Evolutionary conservation across 129 eudicot species (phyloP), one percentile per base, ranked within the genome.

Genomic region (Saposhnikovia divaricata): DNA sequence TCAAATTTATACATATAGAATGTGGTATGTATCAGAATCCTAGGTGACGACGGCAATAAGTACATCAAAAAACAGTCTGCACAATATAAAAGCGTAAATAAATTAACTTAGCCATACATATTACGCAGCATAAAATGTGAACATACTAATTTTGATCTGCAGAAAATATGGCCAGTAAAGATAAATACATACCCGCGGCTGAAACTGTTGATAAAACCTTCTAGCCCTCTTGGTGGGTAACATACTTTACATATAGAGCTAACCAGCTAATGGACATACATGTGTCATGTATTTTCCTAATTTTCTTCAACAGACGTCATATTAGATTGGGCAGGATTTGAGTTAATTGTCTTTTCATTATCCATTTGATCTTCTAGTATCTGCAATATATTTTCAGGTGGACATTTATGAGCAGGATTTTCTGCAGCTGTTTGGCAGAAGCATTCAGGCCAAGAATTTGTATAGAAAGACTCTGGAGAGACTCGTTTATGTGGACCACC

Each of bases 361-460:
- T 80, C 89, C 84, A 87, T 78, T 70, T 80, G 88, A 75, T 80
- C 87, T 70, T 95, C 92, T 74, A 92, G 83, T 61, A 82, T 48
- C 42, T 90, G 91, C 85, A 90, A 83, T 43, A 83, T 87, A 83
- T 95, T 85, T 39, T 92, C 90, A 4, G 97, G 89, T 9, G 98
- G 98, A 63, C 98, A 95, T 79, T 85, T 84, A 85, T 92, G 89
- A 45, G 86, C 98, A 47, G 85, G 90, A 84, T 89, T 86, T 63
- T 59, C n/a, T 28, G 88, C 87, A 13, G 86, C 81, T 61, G 78
- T 81, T 76, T 88, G 96, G 81, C 98, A 95, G 84, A 95, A 95
- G 83, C 98, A 95, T 85, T 95, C 98, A 6, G 97, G 98, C 98
- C 98, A 95, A 19, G 98, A 95, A 85, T 95, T 95, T 23, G 98